phyloP scores from a whole-genome alignment of 2,329 filamentous ascomycete species.

The Gaeumannomyces tritici region DNA sequence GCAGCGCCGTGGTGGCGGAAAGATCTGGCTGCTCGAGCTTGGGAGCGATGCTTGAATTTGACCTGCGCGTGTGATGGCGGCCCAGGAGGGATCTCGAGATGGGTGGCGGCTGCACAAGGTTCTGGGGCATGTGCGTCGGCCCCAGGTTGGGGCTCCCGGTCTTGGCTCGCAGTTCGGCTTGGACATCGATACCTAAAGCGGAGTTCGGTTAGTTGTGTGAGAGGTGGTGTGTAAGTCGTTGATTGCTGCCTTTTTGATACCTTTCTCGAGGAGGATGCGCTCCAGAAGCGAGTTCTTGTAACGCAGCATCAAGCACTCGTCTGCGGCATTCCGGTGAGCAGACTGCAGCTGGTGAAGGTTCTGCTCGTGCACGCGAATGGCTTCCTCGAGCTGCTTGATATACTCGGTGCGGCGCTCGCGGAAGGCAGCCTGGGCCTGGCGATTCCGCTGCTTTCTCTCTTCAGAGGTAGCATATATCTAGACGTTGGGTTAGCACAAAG shows the following conservation, averaged over 20 bases:
- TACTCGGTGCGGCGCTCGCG: slow-evolving; percentile 95
- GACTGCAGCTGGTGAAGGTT: slow-evolving; percentile 87
- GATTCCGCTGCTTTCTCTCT: slow-evolving; percentile 93
- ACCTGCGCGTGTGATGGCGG: slow-evolving; percentile 64
- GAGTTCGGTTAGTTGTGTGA: background rate
- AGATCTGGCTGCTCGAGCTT: slow-evolving; percentile 51
- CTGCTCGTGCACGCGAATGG: slow-evolving; percentile 94
- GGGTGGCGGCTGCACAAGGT: slow-evolving; percentile 61
- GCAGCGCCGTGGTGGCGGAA: slow-evolving; percentile 24
- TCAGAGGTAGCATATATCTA: slow-evolving; percentile 98
- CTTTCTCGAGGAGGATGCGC: slow-evolving; percentile 92
- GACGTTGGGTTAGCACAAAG: background rate
- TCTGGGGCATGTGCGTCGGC: slow-evolving; percentile 58
- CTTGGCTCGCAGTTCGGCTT: slow-evolving; percentile 89
- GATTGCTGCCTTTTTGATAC: slow-evolving; percentile 31
- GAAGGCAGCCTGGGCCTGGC: slow-evolving; percentile 95
- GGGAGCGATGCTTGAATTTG: slow-evolving; percentile 64
- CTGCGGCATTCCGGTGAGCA: slow-evolving; percentile 86
- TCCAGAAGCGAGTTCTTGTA: slow-evolving; percentile 98
- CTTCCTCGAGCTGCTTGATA: slow-evolving; percentile 97
- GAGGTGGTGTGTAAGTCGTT: no score
- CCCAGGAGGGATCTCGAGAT: slow-evolving; percentile 76
- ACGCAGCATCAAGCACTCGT: slow-evolving; percentile 94
- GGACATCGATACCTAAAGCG: slow-evolving; percentile 78
- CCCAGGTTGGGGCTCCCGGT: slow-evolving; percentile 75